Conservation (phyloP, 1,284 basidiomycete species). For the Tylopilus sp. region DNA sequence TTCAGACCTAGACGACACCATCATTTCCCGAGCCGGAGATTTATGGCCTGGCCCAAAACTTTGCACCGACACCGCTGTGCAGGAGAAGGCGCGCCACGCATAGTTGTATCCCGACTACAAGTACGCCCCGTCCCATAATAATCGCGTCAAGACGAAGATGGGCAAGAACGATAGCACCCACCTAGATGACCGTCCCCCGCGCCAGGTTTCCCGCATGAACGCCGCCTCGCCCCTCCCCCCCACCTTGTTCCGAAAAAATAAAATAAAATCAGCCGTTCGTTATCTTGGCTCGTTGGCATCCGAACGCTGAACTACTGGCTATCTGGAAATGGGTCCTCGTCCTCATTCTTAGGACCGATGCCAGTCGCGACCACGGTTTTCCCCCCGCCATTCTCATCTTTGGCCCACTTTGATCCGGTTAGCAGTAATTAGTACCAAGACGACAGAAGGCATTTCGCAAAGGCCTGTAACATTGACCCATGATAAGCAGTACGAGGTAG, state of each 20-base stretch:
- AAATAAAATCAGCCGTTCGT: too few species aligned
- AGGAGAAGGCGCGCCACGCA: constrained; percentile 48
- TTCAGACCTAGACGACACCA: constrained; percentile 52
- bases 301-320: too few species aligned
- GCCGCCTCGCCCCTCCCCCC: constrained; percentile 3
- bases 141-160: constrained; percentile 25
- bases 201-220: constrained; percentile 37
- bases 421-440: neutral
- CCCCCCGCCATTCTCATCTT: too few species aligned
- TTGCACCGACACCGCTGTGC: constrained; percentile 48
- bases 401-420: neutral
- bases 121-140: constrained; percentile 36
- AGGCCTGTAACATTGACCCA: constrained; percentile 42
- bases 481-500: constrained; percentile 48
- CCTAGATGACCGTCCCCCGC: constrained; percentile 30
- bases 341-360: too few species aligned
- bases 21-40: constrained; percentile 52
- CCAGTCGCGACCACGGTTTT: too few species aligned
- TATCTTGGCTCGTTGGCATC: too few species aligned
- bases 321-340: too few species aligned
- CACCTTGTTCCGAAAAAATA: too few species aligned
- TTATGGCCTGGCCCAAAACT: constrained; percentile 52
- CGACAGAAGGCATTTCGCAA: neutral
- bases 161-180: constrained; percentile 9
- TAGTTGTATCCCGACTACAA: constrained; percentile 47